Conservation (phyloP, 129 eudicot genomes). For the Cynara cardunculus region DNA sequence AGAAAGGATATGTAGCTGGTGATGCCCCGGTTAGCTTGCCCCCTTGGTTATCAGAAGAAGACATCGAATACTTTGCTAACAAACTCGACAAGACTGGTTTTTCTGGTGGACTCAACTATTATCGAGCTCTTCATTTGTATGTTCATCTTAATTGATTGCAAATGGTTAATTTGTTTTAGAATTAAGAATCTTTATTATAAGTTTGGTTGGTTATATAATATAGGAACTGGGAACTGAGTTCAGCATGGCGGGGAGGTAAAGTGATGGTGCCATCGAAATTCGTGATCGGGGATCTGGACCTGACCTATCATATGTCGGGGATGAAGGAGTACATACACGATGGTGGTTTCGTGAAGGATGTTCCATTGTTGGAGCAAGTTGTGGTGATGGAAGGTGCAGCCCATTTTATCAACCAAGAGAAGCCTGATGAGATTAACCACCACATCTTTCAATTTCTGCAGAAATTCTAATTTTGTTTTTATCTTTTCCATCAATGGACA, state of each 20-base stretch:
- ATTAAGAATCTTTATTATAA: background rate
- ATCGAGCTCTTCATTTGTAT: slow-evolving; percentile 24
- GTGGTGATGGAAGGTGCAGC: slow-evolving; percentile 54
- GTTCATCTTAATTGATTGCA: slow-evolving; percentile 9
- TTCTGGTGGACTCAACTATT: slow-evolving; percentile 23
- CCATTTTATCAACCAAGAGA: slow-evolving; percentile 74
- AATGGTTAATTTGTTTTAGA: no score
- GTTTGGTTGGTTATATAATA: background rate
- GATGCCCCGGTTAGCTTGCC: background rate
- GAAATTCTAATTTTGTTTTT: slow-evolving; percentile 32
- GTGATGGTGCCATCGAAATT: slow-evolving; percentile 64
- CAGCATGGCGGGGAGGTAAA: slow-evolving; percentile 48
- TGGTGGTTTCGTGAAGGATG: slow-evolving; percentile 51
- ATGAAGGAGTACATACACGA: slow-evolving; percentile 43
- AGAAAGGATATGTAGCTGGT: background rate
- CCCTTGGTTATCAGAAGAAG: slow-evolving; percentile 17
- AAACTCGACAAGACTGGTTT: slow-evolving; percentile 15
- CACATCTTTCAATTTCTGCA: slow-evolving; percentile 50
- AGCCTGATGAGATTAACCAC: slow-evolving; percentile 49
- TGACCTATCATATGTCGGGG: slow-evolving; percentile 42
- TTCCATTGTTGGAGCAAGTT: slow-evolving; percentile 58
- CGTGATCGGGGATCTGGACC: slow-evolving; percentile 54
- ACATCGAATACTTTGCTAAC: background rate
- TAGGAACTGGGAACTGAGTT: slow-evolving; percentile 42
- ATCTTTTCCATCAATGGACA: background rate